Base-by-base conservation (phyloP, 1,284 basidiomycete species). In the Cutaneotrichosporon mucoides region DNA sequence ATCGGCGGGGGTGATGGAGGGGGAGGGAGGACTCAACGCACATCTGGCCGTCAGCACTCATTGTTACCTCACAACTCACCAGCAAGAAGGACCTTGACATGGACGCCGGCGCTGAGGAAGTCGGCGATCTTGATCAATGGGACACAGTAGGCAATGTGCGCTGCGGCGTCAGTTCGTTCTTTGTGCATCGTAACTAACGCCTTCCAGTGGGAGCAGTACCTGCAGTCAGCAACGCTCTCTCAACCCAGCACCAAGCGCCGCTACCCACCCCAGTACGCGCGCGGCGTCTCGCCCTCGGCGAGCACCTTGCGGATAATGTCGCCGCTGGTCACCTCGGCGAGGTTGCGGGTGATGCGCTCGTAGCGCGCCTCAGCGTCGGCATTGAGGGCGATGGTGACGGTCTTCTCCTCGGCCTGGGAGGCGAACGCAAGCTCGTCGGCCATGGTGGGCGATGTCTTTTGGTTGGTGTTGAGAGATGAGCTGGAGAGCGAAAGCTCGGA, bases 121-220 rank as follows among this genome's bases (percentile, higher is more conserved):
- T 99, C 96, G 41, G 94, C 93, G 59, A 98, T 92, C 82, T 99
- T 99, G 52, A 87, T 88, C 60, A 99, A 81, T 4, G 96, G 87
- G 0, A 96, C 95, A 75, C 97, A 93, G 82, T 99, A 99, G 10
- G 92, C 96, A 62, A 99, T 88, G 72, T 99, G 95, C 24, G 93
- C 92, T 96, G 95, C 92, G 69, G 56, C 16, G 53, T 67, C 50
- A 65, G 59, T 43, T 42, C 53, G 35, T 1, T 95, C 80, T 92
- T 81, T 66, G 91, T 89, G 53, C 48, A 92, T 34, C 24, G 13
- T 13, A 10, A 80, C 90, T 79, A 76, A 95, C 92, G 95, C 80
- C 92, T 81, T 66, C 95, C 95, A 4, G 95, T 99, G 1, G 93
- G 86, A 11, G 95, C 93, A 33, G 91, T 89, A 52, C 92, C 24